Percentiles rank a stretch among this genome's conserved stretches.
phyloP scores from a whole-genome alignment of 2,329 filamentous ascomycete genomes.

The Pseudophaeomoniella oleicola region DNA sequence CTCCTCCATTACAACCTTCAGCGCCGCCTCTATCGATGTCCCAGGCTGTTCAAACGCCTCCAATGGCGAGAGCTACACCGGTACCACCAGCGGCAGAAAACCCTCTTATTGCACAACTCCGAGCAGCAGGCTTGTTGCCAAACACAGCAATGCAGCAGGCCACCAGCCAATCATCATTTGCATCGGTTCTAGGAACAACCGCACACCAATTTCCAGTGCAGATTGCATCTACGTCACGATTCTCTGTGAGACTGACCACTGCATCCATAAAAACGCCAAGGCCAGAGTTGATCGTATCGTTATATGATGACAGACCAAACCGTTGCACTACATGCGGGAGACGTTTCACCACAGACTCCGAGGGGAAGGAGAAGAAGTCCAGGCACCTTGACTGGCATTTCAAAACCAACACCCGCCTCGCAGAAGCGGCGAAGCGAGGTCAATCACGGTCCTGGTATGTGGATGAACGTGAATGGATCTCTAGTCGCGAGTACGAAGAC shows the following conservation, averaged over 20 bases:
- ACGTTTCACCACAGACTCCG: conserved; percentile 62
- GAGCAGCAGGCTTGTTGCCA: conserved; percentile 52
- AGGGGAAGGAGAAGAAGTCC: conserved; percentile 73
- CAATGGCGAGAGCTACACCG: conserved; percentile 13
- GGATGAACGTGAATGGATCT: conserved; percentile 85
- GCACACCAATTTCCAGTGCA: conserved; percentile 11
- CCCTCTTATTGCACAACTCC: conserved; percentile 52
- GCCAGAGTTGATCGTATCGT: conserved; percentile 53
- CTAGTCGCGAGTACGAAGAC: conserved; percentile 66
- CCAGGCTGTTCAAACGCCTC: conserved; percentile 1
- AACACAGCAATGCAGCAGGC: conserved; percentile 22
- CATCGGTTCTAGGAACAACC: conserved; percentile 21
- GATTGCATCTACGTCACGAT: conserved; percentile 20
- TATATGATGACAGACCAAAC: conserved; percentile 72
- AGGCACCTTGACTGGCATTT: conserved; percentile 98
- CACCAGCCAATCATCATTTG: conserved; percentile 22
- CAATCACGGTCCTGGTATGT: conserved; percentile 93
- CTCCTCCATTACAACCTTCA: conserved; percentile 22
- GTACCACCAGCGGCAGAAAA: conserved; percentile 33
- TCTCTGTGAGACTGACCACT: conserved; percentile 46
- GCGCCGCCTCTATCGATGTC: conserved; percentile 1
- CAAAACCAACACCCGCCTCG: conserved; percentile 75
- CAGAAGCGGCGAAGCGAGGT: conserved; percentile 70
- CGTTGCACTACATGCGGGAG: conserved; percentile 86
- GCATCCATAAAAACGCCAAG: conserved; percentile 64